These are phyloP conservation scores for Didymella segeticola DNA, from an alignment of 2,329 filamentous ascomycete species.

Conservation along the genomic window DNA sequence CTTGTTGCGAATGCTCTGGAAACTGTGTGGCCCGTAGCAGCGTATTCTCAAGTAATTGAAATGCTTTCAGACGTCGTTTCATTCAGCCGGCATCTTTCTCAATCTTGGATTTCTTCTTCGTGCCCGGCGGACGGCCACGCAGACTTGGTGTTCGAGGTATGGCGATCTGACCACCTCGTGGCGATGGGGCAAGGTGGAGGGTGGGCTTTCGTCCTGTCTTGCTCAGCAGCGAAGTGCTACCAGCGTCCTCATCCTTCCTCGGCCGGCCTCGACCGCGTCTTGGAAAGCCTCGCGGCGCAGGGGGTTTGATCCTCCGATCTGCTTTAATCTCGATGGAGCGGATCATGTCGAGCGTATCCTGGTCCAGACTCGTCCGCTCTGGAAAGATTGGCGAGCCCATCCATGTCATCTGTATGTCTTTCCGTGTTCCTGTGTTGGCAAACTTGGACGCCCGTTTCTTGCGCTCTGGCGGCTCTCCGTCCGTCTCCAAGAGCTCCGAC, in stretches of 20 bases:
- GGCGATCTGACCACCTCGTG: constrained; percentile 9
- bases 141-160: not conserved
- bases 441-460: constrained; percentile 18
- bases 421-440: constrained; percentile 30
- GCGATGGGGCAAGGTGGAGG: constrained; percentile 6
- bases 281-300: not conserved
- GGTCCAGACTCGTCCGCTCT: constrained; percentile 29
- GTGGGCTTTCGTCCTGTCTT: not conserved
- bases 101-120: constrained; percentile 21
- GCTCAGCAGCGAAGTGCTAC: too few species aligned
- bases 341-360: constrained; percentile 31
- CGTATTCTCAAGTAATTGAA: not conserved
- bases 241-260: not conserved
- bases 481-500: constrained; percentile 13
- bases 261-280: not conserved
- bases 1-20: not conserved
- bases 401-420: constrained; percentile 48
- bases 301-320: not conserved
- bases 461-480: constrained; percentile 4
- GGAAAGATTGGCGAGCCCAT: constrained; percentile 46
- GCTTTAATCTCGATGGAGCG: not conserved
- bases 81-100: not conserved
- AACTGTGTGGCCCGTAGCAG: not conserved
- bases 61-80: not conserved
- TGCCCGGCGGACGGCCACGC: constrained; percentile 26